These are phyloP conservation scores for Fraxinus latifolia DNA, from an alignment of 305 asterid species.

Conservation along the genomic window DNA sequence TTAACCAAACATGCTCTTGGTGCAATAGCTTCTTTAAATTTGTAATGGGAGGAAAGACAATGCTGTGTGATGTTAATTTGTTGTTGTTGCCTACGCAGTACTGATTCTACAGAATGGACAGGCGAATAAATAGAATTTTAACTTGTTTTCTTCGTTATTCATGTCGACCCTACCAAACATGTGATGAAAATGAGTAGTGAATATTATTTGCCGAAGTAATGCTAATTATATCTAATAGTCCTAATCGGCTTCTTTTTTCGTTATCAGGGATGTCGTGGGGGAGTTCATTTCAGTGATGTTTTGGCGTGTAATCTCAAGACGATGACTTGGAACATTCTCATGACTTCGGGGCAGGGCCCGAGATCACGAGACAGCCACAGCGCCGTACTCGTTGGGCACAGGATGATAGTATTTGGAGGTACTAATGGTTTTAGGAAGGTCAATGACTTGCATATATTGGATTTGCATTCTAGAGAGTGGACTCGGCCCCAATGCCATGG, in stretches of 20 bases:
- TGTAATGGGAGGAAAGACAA: neutral
- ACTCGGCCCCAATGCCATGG: constrained; percentile 66
- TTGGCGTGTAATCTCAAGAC: constrained; percentile 62
- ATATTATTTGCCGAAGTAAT: neutral
- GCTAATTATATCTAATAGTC: neutral
- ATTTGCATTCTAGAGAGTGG: constrained; percentile 71
- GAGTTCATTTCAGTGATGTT: constrained; percentile 88
- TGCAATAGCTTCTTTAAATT: neutral
- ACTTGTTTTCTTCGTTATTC: neutral
- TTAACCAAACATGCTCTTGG: neutral
- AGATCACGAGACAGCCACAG: constrained; percentile 94
- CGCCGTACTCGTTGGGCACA: constrained; percentile 60
- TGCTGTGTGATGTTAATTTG: neutral
- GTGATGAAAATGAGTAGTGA: neutral
- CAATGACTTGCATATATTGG: constrained; percentile 69
- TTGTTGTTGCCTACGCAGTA: neutral
- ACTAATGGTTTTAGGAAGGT: constrained; percentile 83
- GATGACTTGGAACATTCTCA: constrained; percentile 68
- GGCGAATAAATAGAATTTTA: neutral
- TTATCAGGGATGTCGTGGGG: constrained; percentile 84
- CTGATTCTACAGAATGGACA: neutral
- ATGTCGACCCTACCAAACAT: neutral
- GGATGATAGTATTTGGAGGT: constrained; percentile 84
- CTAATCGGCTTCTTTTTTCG: neutral
- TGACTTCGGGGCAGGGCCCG: constrained; percentile 73